A percentile compares a stretch with the other conserved stretches of the same genome.
phyloP scores from a whole-genome alignment of 306 rosid species.

The Delonix regia region DNA sequence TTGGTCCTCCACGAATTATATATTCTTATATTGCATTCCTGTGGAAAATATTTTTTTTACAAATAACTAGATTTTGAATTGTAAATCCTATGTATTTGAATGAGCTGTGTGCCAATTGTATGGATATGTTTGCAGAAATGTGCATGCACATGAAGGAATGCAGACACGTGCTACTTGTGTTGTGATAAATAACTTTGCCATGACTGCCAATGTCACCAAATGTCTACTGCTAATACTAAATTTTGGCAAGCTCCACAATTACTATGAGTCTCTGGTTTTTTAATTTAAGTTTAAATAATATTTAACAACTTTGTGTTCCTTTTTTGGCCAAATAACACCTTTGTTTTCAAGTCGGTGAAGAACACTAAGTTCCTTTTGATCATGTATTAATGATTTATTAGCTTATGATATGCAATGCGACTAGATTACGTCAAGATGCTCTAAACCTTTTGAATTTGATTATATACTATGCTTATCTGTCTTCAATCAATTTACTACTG shows the following conservation, averaged over 20 bases:
- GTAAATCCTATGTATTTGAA: constrained; percentile 13
- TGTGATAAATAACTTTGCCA: constrained; percentile 15
- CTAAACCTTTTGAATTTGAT: constrained; percentile 12
- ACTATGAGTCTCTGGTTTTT: neutral
- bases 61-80: constrained; percentile 10
- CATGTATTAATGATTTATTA: constrained; percentile 13
- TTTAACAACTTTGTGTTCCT: too few relatives aligned
- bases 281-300: constrained; percentile 17
- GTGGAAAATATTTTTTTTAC: neutral
- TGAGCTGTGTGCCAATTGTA: constrained; percentile 15
- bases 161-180: constrained; percentile 8
- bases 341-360: constrained; percentile 21
- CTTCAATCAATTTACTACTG: constrained; percentile 29
- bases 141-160: neutral
- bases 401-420: constrained; percentile 10
- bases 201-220: neutral
- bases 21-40: constrained; percentile 6
- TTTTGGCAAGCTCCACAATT: neutral
- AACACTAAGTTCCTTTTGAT: constrained; percentile 13
- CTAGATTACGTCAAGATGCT: neutral
- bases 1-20: neutral
- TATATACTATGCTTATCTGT: neutral
- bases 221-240: neutral
- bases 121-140: constrained; percentile 12
- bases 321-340: too few relatives aligned